Evolutionary conservation across 1,284 basidiomycete genomes (phyloP).

Genomic region (Austropuccinia psidii): DNA sequence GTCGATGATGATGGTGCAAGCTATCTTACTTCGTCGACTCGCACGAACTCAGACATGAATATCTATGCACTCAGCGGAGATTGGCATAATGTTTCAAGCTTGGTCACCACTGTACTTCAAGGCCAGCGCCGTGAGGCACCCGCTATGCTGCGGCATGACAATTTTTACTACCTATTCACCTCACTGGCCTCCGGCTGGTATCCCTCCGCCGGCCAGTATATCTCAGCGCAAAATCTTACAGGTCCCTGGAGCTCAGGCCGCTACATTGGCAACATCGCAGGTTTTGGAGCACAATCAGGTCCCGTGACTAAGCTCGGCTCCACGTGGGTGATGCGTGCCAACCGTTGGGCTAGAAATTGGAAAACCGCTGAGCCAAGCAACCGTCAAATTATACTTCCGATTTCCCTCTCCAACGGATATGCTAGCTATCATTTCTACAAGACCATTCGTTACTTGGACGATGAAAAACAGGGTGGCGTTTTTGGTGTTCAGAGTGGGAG

Average conservation of each 20-base stretch:
- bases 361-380: neutral
- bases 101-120: conserved; percentile 15
- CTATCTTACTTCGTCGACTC: conserved; percentile 3
- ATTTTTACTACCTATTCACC: conserved; percentile 14
- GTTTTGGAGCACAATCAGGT: conserved; percentile 22
- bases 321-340: conserved; percentile 18
- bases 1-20: conserved; percentile 3
- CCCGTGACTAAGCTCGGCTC: neutral
- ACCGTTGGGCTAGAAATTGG: conserved; percentile 7
- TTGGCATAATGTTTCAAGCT: conserved; percentile 4
- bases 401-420: conserved; percentile 12
- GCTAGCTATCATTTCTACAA: conserved; percentile 15
- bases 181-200: conserved; percentile 11
- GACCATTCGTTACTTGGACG: neutral
- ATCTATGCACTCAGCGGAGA: conserved; percentile 5
- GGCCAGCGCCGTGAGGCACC: conserved; percentile 16
- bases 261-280: conserved; percentile 9
- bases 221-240: neutral
- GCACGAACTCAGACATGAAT: conserved; percentile 19
- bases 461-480: neutral
- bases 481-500: conserved; percentile 17
- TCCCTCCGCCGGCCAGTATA: conserved; percentile 13
- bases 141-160: neutral
- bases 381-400: conserved; percentile 13
- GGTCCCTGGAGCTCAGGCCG: conserved; percentile 14